These are phyloP conservation scores for Populus tremula DNA, from an alignment of 345 rosid species.

Conservation along the genomic window DNA sequence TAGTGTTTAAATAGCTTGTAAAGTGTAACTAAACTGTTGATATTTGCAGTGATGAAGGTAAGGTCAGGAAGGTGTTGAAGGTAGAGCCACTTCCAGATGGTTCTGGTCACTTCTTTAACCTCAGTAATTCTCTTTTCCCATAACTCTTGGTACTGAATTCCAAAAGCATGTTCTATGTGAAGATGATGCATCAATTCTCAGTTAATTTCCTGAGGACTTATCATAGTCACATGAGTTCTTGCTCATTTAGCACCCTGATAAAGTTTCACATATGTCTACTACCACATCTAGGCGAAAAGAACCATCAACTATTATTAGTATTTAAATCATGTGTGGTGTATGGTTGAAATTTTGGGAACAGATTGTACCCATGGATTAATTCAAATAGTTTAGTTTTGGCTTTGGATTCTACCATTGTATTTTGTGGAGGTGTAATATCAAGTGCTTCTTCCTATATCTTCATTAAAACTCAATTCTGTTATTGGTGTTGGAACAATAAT, in stretches of 20 bases:
- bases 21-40: constrained; percentile 7
- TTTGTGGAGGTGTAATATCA: not conserved
- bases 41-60: constrained; percentile 78
- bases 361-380: not conserved
- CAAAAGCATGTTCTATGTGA: constrained; percentile 9
- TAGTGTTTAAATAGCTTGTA: not conserved
- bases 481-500: not conserved
- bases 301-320: not conserved
- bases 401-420: not conserved
- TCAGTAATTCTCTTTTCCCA: constrained; percentile 54
- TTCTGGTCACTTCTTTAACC: constrained; percentile 88
- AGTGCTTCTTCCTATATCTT: not conserved
- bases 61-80: constrained; percentile 84
- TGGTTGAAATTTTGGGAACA: not conserved
- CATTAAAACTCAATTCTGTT: not conserved
- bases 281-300: not conserved
- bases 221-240: not conserved
- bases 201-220: not conserved
- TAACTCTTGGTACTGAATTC: constrained; percentile 11
- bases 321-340: not conserved
- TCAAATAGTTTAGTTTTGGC: not conserved
- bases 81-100: constrained; percentile 97
- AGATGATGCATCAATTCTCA: constrained; percentile 2
- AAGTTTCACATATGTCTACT: not conserved
- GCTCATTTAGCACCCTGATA: not conserved